A percentile compares a stretch with the other conserved stretches of the same genome.
Evolutionary conservation across 768 basidiomycete genomes (phyloP).

Genomic region (Asterophora parasitica): DNA sequence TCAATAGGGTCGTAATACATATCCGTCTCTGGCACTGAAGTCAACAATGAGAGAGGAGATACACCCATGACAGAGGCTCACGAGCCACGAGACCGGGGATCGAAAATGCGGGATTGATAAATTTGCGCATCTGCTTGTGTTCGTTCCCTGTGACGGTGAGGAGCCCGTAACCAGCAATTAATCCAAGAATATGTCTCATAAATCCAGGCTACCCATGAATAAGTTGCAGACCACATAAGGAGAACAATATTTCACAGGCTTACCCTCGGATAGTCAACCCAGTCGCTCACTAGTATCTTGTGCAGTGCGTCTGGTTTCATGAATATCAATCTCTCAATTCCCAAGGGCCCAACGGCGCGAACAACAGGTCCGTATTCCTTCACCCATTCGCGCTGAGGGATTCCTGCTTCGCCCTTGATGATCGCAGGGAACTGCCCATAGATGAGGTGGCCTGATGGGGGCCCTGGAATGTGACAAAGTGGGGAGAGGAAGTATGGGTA

Average conservation of each 20-base stretch:
- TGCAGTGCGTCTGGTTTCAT: slow-evolving; percentile 40
- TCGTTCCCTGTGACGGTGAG: slow-evolving; percentile 45
- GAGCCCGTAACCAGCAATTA: slow-evolving; percentile 41
- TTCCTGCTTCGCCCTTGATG: slow-evolving; percentile 35
- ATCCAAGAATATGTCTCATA: slow-evolving; percentile 36
- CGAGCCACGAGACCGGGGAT: slow-evolving; percentile 36
- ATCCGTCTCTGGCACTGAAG: slow-evolving; percentile 28
- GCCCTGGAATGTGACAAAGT: slow-evolving; percentile 34
- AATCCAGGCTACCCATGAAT: slow-evolving; percentile 32
- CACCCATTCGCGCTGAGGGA: slow-evolving; percentile 42
- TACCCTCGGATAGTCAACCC: slow-evolving; percentile 42
- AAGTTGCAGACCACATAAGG: neutral
- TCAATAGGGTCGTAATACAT: slow-evolving; percentile 47
- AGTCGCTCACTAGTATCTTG: slow-evolving; percentile 39
- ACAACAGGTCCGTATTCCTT: slow-evolving; percentile 41
- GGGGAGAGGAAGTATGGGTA: slow-evolving; percentile 33
- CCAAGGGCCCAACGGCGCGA: slow-evolving; percentile 40
- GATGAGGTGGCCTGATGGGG: slow-evolving; percentile 27
- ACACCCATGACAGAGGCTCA: slow-evolving; percentile 16
- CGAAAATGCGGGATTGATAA: slow-evolving; percentile 50
- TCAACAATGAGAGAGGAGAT: neutral
- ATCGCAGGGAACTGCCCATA: slow-evolving; percentile 36
- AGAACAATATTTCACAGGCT: slow-evolving; percentile 1
- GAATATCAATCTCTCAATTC: slow-evolving; percentile 41
- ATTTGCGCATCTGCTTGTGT: slow-evolving; percentile 45